These are phyloP conservation scores for Psilocybe cyanescens DNA, from an alignment of 768 basidiomycete species.

Conservation along the genomic window DNA sequence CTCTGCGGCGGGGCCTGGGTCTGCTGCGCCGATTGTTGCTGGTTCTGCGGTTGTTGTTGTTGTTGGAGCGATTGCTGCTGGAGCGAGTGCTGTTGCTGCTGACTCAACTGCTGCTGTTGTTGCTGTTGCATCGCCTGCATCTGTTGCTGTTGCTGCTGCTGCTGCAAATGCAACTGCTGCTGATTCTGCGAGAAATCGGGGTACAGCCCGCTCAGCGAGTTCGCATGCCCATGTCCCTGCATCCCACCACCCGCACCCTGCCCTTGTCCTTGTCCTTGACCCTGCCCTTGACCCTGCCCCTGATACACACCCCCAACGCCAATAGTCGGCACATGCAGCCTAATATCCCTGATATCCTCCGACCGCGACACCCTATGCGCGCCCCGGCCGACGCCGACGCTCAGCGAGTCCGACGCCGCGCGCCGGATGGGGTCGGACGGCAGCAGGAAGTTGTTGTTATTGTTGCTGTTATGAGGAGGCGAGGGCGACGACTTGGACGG, in stretches of 20 bases:
- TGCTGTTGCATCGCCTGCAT: slow-evolving; percentile 1
- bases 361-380: slow-evolving; percentile 60
- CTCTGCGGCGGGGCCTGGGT: neutral
- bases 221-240: neutral
- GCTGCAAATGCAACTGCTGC: slow-evolving; percentile 11
- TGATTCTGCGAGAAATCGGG: neutral
- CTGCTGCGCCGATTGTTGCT: slow-evolving; percentile 4
- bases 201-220: neutral
- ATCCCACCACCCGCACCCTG: neutral
- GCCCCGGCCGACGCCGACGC: slow-evolving; percentile 32
- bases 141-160: slow-evolving; percentile 18
- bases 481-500: no score
- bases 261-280: neutral
- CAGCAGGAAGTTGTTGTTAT: neutral
- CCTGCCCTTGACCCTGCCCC: neutral
- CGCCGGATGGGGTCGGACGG: neutral
- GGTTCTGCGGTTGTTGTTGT: slow-evolving; percentile 13
- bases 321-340: slow-evolving; percentile 18
- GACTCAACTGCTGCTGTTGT: neutral
- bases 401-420: slow-evolving; percentile 21
- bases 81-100: slow-evolving; percentile 20
- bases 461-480: neutral
- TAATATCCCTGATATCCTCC: slow-evolving; percentile 66
- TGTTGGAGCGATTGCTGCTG: slow-evolving; percentile 3
- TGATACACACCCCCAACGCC: slow-evolving; percentile 4